Conservation (phyloP, 768 basidiomycete genomes). For the Megacollybia marginata region DNA sequence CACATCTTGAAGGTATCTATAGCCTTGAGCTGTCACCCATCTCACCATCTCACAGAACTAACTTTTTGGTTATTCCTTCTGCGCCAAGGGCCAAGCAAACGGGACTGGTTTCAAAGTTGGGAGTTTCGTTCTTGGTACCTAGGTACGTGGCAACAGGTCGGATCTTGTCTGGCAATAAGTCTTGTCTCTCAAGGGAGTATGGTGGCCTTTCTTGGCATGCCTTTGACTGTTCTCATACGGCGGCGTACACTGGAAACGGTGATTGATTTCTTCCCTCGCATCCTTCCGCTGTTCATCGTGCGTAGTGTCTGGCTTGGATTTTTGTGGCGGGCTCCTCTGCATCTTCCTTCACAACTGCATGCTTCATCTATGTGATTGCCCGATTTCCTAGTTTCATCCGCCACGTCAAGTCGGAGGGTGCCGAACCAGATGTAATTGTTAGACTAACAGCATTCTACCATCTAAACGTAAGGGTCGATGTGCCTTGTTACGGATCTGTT, state of each 20-base stretch:
- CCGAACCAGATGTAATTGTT: conserved; percentile 66
- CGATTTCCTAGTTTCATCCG: conserved; percentile 67
- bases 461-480: conserved; percentile 52
- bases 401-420: conserved; percentile 66
- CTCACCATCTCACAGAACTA: conserved; percentile 40
- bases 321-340: conserved; percentile 64
- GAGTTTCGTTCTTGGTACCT: conserved; percentile 70
- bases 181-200: conserved; percentile 43
- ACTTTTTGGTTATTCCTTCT: conserved; percentile 81
- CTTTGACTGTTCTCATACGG: conserved; percentile 55
- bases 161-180: conserved; percentile 5
- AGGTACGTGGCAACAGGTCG: conserved; percentile 31
- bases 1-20: conserved; percentile 65
- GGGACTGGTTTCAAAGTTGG: conserved; percentile 75
- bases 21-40: not conserved
- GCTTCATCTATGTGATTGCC: conserved; percentile 64
- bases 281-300: conserved; percentile 6
- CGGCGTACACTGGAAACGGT: conserved; percentile 56
- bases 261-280: conserved; percentile 7
- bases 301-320: conserved; percentile 66
- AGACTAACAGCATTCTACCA: conserved; percentile 70
- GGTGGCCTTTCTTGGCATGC: conserved; percentile 63
- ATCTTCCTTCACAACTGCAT: conserved; percentile 58
- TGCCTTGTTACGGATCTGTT: not conserved
- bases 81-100: conserved; percentile 63